Evolutionary conservation across 179 eudicot genomes (phyloP).

Genomic region (Beta lomatogona): DNA sequence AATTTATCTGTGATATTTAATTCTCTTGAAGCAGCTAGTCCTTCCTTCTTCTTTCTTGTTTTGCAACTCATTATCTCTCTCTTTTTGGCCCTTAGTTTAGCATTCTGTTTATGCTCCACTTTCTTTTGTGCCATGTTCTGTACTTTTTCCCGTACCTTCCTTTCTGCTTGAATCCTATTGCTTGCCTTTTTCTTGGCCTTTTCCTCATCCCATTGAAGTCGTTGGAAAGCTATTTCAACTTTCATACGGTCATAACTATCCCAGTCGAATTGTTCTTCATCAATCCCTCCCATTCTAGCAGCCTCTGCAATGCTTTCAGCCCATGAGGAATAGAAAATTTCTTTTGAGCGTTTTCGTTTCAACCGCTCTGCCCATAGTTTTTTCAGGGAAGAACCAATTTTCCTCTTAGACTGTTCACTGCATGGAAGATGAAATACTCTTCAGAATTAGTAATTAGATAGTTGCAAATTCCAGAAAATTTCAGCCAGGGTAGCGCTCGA

Average conservation of each 20-base stretch:
- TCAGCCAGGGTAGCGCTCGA: background rate
- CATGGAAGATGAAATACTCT: conserved; percentile 23
- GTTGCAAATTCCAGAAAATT: background rate
- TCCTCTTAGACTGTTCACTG: conserved; percentile 71
- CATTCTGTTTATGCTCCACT: conserved; percentile 38
- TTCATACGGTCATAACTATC: conserved; percentile 67
- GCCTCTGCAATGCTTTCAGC: conserved; percentile 68
- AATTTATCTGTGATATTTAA: conserved; percentile 49
- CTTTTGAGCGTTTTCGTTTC: conserved; percentile 60
- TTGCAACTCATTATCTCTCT: conserved; percentile 35
- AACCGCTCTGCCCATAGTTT: conserved; percentile 64
- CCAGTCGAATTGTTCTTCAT: conserved; percentile 70
- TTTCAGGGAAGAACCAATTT: conserved; percentile 64
- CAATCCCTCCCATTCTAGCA: conserved; percentile 73
- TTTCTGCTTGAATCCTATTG: conserved; percentile 41
- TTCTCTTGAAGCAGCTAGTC: conserved; percentile 36
- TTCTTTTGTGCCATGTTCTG: conserved; percentile 40
- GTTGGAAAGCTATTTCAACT: conserved; percentile 49
- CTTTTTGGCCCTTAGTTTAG: conserved; percentile 36
- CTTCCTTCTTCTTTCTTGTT: conserved; percentile 50
- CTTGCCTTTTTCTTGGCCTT: conserved; percentile 50
- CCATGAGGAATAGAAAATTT: conserved; percentile 63
- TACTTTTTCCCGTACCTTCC: conserved; percentile 41
- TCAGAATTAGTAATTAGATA: conserved; percentile 3
- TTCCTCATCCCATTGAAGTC: conserved; percentile 46